Conservation (phyloP, 2,329 filamentous ascomycete species). For the Tricladium varicosporioides region DNA sequence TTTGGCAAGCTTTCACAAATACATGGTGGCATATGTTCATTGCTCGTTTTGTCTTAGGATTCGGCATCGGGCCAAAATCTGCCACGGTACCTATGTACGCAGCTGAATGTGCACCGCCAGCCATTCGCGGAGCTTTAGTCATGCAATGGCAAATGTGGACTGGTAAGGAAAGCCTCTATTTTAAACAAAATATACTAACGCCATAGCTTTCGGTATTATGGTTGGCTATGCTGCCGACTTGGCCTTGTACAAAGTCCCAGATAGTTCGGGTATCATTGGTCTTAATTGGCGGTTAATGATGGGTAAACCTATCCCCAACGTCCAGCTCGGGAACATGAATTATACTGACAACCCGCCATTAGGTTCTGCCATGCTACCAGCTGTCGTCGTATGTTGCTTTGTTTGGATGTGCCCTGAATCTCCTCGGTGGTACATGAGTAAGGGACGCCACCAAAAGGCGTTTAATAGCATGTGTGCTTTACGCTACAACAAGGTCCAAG, state of each 20-base stretch:
- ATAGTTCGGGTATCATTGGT: slow-evolving; percentile 52
- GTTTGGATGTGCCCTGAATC: slow-evolving; percentile 44
- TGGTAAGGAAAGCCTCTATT: slow-evolving; percentile 7
- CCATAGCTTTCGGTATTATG: slow-evolving; percentile 50
- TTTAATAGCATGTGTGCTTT: slow-evolving; percentile 46
- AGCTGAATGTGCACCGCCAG: slow-evolving; percentile 63
- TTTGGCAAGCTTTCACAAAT: slow-evolving; percentile 51
- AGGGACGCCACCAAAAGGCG: slow-evolving; percentile 45
- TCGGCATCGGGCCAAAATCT: slow-evolving; percentile 69
- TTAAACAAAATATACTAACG: not conserved
- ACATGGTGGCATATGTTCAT: slow-evolving; percentile 70
- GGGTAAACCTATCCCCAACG: slow-evolving; percentile 33
- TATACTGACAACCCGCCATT: not conserved
- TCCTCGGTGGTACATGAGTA: slow-evolving; percentile 50
- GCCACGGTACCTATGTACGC: slow-evolving; percentile 70
- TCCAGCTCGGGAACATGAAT: not conserved
- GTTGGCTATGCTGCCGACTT: slow-evolving; percentile 59
- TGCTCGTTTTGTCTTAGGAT: slow-evolving; percentile 65
- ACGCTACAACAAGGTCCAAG: slow-evolving; percentile 51
- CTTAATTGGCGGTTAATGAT: slow-evolving; percentile 69
- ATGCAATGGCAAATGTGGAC: slow-evolving; percentile 68
- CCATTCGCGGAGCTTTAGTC: slow-evolving; percentile 64
- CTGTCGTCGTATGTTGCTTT: slow-evolving; percentile 52
- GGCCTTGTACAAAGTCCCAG: slow-evolving; percentile 56
- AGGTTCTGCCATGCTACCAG: slow-evolving; percentile 59